phyloP scores from a whole-genome alignment of 768 basidiomycete species.

The Daedaleopsis sinensis region DNA sequence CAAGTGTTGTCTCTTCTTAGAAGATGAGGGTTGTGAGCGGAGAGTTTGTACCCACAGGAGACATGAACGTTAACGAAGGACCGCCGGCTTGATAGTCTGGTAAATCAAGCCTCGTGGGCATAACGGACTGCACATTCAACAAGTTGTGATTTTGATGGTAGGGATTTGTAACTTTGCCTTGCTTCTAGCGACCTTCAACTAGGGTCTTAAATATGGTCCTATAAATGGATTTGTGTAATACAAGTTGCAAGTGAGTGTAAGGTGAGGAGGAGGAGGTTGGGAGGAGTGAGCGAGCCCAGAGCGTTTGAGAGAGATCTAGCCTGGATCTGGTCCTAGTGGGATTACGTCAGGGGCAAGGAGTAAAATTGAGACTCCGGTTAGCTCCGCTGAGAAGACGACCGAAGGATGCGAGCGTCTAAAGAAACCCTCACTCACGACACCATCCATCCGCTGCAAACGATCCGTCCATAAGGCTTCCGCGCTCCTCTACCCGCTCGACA shows the following conservation, averaged over 20 bases:
- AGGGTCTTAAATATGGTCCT: too few relatives aligned
- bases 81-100: too few relatives aligned
- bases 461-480: constrained; percentile 13
- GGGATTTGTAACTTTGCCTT: too few relatives aligned
- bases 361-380: constrained; percentile 5
- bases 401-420: neutral
- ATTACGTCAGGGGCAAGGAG: constrained; percentile 16
- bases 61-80: too few relatives aligned
- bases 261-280: too few relatives aligned
- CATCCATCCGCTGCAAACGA: neutral
- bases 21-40: neutral
- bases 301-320: neutral
- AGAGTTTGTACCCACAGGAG: constrained; percentile 7
- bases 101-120: too few relatives aligned
- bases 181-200: too few relatives aligned
- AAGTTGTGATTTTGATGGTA: too few relatives aligned
- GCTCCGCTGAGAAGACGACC: constrained; percentile 8
- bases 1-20: neutral
- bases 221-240: too few relatives aligned
- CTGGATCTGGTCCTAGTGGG: neutral
- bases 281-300: neutral
- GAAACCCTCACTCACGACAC: neutral
- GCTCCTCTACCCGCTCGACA: constrained; percentile 13
- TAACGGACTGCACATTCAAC: too few relatives aligned
- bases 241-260: too few relatives aligned